A percentile compares a stretch with the other conserved stretches of the same genome.
These are phyloP conservation scores for Peronosclerospora sorghi DNA, from an alignment of 352 stramenopile genomes.

Conservation along the genomic window DNA sequence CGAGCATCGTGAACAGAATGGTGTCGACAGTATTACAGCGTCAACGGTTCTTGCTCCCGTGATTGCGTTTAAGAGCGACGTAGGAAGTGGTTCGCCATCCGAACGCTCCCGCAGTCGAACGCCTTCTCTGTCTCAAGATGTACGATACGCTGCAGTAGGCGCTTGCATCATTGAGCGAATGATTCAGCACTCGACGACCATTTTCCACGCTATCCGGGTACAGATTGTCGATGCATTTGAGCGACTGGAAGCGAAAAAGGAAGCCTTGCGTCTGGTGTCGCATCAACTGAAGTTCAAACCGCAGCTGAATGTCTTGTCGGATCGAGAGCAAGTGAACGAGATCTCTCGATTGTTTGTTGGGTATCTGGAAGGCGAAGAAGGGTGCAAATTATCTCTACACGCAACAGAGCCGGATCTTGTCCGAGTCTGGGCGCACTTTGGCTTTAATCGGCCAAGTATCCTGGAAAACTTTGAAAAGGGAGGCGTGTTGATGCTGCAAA, in stretches of 20 bases:
- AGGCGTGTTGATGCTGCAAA: constrained; percentile 54
- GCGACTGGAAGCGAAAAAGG: constrained; percentile 52
- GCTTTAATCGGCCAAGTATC: constrained; percentile 52
- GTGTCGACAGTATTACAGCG: constrained; percentile 47
- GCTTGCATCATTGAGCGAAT: constrained; percentile 70
- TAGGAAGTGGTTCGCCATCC: constrained; percentile 18
- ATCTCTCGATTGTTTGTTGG: constrained; percentile 47
- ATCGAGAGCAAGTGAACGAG: constrained; percentile 52
- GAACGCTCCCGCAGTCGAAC: constrained; percentile 31
- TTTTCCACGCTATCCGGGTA: constrained; percentile 61
- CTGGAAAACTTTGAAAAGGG: constrained; percentile 73
- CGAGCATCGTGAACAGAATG: constrained; percentile 51
- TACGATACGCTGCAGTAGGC: constrained; percentile 61
- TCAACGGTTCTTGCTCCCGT: constrained; percentile 59
- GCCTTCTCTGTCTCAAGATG: constrained; percentile 58
- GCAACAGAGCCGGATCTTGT: constrained; percentile 23
- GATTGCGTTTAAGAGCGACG: constrained; percentile 70
- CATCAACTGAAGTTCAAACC: constrained; percentile 60
- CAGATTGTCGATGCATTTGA: constrained; percentile 55
- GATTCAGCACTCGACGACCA: constrained; percentile 61
- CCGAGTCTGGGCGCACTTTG: constrained; percentile 63
- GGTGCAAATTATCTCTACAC: constrained; percentile 5
- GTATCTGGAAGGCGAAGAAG: constrained; percentile 18
- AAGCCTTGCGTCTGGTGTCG: constrained; percentile 45
- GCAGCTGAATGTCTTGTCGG: constrained; percentile 53